Evolutionary conservation across 306 rosid species (phyloP), one percentile per base, ranked within the genome.

Genomic region (Quercus parvula): DNA sequence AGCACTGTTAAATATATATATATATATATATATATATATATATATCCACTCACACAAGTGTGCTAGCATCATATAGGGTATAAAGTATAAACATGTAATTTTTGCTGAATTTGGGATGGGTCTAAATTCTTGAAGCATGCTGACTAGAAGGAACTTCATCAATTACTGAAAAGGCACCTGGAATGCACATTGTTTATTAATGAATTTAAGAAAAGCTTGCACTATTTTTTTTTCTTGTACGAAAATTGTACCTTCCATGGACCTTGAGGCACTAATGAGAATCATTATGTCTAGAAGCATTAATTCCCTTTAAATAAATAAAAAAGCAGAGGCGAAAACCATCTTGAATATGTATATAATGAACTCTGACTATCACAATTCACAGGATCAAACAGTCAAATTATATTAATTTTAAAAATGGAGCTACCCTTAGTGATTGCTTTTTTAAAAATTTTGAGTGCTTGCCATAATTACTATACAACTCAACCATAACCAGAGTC

Each of bases 181-280:
- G 20, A 52, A 78, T 73, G 79, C 67, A 79, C 33, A 44, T 71
- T 75, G 77, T 64, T 15, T 54, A 27, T 62, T 52, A 56, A 62
- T 64, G 2, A 8, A 12, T 59, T 1, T 35, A 66, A 12, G 51
- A 55, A 75, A 63, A 41, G 66, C 20, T 10, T 71, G 86, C 83
- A 75, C 73, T 64, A 66, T 13, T 18, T 72, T 78, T 30, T 79
- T 51, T 67, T 52, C 68, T 55, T 56, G 90, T 87, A 84, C 86
- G 84, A 70, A 74, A 79, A 44, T 9, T 79, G 90, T 87, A 87
- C 90, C 58, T 59, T 52, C 70, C n/a, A 70, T 8, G 25, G 22
- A 71, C 33, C 33, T 61, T 28, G 28, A 56, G 80, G 74, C 58
- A 73, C 73, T 49, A 49, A 12, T 49, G 4, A 49, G 15, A 30